phyloP scores from a whole-genome alignment of 2,329 filamentous ascomycete genomes.

The Fusarium gaditjirri region DNA sequence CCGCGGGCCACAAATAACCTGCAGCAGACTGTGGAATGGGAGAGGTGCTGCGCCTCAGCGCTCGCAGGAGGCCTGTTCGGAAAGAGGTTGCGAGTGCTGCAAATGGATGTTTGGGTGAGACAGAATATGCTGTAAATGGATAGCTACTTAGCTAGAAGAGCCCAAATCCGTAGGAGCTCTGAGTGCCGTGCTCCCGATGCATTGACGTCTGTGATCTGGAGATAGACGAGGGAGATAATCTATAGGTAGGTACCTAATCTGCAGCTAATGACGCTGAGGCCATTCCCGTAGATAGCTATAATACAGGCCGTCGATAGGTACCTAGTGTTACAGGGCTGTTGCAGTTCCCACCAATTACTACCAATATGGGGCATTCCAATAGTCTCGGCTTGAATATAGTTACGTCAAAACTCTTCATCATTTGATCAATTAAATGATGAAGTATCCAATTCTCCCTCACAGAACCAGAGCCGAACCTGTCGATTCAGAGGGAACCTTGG shows the following conservation, averaged over 20 bases:
- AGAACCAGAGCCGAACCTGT: background rate
- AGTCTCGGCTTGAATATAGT: background rate
- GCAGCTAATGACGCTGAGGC: background rate
- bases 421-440: background rate
- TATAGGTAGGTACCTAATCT: no score
- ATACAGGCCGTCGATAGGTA: background rate
- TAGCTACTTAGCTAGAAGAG: background rate
- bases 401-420: background rate
- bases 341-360: background rate
- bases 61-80: constrained; percentile 32
- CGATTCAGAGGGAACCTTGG: background rate
- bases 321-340: background rate
- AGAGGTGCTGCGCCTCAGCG: constrained; percentile 32
- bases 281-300: background rate
- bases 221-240: background rate
- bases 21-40: constrained; percentile 15
- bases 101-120: constrained; percentile 14
- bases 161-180: background rate
- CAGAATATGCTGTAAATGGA: constrained; percentile 19
- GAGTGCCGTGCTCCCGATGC: constrained; percentile 12
- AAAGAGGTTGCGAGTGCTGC: constrained; percentile 2
- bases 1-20: constrained; percentile 23
- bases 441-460: background rate
- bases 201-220: constrained; percentile 5
- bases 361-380: background rate